A percentile compares a stretch with the other conserved stretches of the same genome.
Evolutionary conservation across 148 eudicot genomes (phyloP).

Genomic region (Vaccinium myrtillus): DNA sequence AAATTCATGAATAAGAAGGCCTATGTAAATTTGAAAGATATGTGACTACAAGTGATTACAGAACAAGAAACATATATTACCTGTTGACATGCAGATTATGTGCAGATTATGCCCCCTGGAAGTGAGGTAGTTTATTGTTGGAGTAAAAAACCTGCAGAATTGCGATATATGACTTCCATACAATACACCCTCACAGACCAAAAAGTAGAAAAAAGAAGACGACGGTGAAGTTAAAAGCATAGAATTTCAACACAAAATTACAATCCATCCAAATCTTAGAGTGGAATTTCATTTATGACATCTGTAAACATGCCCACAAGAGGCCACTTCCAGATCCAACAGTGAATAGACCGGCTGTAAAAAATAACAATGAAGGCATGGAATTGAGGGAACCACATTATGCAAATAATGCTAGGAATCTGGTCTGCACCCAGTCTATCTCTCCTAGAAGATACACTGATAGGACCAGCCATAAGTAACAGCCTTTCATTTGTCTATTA

Average conservation of each 20-base stretch:
- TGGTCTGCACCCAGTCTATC: background rate
- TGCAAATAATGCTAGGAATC: background rate
- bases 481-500: background rate
- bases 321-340: background rate
- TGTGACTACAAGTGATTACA: background rate
- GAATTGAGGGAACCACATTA: background rate
- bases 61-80: conserved; percentile 31
- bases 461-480: background rate
- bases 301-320: background rate
- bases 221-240: background rate
- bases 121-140: conserved; percentile 73
- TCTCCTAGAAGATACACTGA: background rate
- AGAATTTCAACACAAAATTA: background rate
- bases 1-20: background rate
- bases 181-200: background rate
- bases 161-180: background rate
- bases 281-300: background rate
- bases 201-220: background rate
- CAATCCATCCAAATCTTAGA: background rate
- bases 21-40: background rate
- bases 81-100: conserved; percentile 84
- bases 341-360: background rate
- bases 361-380: background rate
- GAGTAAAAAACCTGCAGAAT: conserved; percentile 81
- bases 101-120: conserved; percentile 70